A percentile compares a stretch with the other conserved stretches of the same genome.
Conservation (phyloP, 208 protist genomes). For the Herpetomonas muscarum region DNA sequence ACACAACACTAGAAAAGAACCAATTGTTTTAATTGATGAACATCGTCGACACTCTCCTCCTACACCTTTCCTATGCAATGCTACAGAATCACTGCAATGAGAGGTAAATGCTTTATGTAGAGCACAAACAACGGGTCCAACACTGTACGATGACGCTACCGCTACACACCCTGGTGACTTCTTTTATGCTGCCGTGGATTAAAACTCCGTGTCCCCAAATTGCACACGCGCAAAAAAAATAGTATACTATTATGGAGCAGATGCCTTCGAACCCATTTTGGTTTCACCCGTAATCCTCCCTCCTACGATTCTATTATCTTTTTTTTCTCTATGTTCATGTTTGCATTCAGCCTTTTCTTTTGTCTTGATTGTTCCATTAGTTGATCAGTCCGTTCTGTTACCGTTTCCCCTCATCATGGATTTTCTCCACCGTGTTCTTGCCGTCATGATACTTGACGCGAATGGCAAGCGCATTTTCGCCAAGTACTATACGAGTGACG, state of each 20-base stretch:
- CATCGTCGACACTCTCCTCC: neutral
- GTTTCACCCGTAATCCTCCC: constrained; percentile 1
- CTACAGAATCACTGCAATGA: no score
- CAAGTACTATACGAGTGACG: constrained; percentile 85
- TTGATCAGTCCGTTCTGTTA: no score
- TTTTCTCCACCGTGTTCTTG: constrained; percentile 85
- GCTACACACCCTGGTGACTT: no score
- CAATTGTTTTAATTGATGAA: no score
- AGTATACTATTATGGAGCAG: no score
- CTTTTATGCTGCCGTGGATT: no score
- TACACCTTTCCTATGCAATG: neutral
- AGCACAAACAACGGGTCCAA: no score
- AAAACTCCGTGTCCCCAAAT: no score
- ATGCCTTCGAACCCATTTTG: constrained; percentile 6
- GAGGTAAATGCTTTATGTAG: no score
- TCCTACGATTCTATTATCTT: neutral
- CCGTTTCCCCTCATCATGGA: no score
- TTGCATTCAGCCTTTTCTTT: neutral
- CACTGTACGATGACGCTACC: no score
- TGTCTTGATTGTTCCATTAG: neutral
- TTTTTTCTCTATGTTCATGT: neutral
- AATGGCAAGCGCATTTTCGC: constrained; percentile 64
- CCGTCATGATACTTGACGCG: constrained; percentile 70
- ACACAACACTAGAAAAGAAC: neutral
- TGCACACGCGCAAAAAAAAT: no score